Evolutionary conservation across 202 grass and related monocot species (phyloP).

Genomic region (Zoysia matrella): DNA sequence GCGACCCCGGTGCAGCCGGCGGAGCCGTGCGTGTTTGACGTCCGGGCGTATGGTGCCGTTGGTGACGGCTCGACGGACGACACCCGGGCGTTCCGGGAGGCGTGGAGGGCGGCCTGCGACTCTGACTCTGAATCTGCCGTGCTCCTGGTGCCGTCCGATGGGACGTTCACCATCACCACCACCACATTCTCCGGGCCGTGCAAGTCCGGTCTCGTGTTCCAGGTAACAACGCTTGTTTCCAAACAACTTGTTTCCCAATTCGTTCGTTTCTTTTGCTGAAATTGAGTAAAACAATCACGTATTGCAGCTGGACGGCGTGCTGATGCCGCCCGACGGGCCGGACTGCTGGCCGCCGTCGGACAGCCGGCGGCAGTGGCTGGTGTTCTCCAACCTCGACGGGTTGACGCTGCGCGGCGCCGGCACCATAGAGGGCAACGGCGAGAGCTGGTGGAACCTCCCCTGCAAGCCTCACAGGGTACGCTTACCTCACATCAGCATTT

Average conservation of each 20-base stretch:
- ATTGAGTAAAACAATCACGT: too few species aligned
- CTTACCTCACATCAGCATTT: too few species aligned
- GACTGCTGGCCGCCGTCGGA: constrained; percentile 76
- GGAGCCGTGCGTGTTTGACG: constrained; percentile 68
- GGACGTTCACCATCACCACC: constrained; percentile 74
- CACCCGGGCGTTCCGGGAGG: constrained; percentile 73
- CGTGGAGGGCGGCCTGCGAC: constrained; percentile 79
- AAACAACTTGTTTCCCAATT: neutral
- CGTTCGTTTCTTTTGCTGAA: too few species aligned
- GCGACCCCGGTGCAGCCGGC: constrained; percentile 3
- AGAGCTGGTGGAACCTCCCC: constrained; percentile 93
- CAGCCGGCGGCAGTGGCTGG: constrained; percentile 82
- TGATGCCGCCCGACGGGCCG: constrained; percentile 82
- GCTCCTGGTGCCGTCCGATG: constrained; percentile 74
- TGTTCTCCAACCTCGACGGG: constrained; percentile 74
- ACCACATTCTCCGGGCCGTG: constrained; percentile 90
- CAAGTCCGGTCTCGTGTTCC: constrained; percentile 77
- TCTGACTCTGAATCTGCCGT: constrained; percentile 50
- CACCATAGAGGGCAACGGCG: constrained; percentile 94
- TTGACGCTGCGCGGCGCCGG: constrained; percentile 70
- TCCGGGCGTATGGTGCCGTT: constrained; percentile 69
- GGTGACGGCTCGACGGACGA: constrained; percentile 71
- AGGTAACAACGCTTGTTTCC: constrained; percentile 46
- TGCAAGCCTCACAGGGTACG: constrained; percentile 96
- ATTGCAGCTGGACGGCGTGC: constrained; percentile 77